Conservation (phyloP, 2,329 filamentous ascomycete species). For the Verticillium dahliae region DNA sequence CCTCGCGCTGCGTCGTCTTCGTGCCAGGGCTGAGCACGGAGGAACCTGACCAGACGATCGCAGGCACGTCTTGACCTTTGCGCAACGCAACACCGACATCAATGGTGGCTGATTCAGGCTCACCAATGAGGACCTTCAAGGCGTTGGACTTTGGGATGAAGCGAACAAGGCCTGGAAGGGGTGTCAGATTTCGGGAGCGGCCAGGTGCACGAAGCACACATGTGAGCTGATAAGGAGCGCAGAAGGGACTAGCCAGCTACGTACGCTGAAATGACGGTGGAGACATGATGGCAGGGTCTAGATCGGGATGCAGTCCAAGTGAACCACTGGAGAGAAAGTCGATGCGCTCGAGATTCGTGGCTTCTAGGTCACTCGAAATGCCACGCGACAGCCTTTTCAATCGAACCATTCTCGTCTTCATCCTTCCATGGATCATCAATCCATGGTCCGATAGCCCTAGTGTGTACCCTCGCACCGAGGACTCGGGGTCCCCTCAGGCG, state of each 20-base stretch:
- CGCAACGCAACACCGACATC: constrained; percentile 53
- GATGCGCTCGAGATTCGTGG: too few relatives aligned
- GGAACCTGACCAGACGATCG: constrained; percentile 49
- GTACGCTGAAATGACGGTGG: not conserved
- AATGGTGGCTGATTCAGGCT: constrained; percentile 43
- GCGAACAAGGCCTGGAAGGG: constrained; percentile 46
- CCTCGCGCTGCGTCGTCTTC: constrained; percentile 38
- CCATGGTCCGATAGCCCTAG: too few relatives aligned
- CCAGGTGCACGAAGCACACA: not conserved
- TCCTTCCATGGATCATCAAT: too few relatives aligned
- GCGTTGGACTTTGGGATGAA: constrained; percentile 47
- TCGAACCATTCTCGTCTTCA: too few relatives aligned
- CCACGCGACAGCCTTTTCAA: too few relatives aligned
- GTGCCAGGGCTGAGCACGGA: constrained; percentile 50
- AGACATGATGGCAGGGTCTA: not conserved
- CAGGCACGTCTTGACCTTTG: constrained; percentile 48
- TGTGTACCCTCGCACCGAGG: too few relatives aligned
- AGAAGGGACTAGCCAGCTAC: not conserved
- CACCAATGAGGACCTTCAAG: constrained; percentile 45
- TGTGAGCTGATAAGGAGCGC: not conserved
- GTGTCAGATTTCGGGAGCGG: not conserved
- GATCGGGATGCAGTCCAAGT: too few relatives aligned
- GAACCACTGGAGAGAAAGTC: too few relatives aligned
- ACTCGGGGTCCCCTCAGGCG: too few relatives aligned
- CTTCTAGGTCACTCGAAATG: too few relatives aligned